Percentiles rank a stretch among this genome's conserved stretches.
Conservation (phyloP, 345 rosid species). For the Populus euphratica region DNA sequence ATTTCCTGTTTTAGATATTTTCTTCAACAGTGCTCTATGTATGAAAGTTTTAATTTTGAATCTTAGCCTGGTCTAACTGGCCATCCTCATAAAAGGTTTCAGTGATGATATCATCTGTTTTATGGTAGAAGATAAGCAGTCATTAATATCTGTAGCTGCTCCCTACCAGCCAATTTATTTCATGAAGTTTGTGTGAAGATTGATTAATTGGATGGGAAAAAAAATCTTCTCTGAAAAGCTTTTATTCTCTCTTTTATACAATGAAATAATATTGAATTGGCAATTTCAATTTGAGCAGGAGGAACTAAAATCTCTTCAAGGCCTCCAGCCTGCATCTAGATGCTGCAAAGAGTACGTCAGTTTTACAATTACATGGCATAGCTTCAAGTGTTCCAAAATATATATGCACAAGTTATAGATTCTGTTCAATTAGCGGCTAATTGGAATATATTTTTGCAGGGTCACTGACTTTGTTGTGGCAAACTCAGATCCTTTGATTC, state of each 20-base stretch:
- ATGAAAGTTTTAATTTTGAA: not conserved
- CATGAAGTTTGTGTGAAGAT: not conserved
- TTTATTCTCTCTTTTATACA: not conserved
- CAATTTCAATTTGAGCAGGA: constrained; percentile 43
- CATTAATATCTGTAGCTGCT: not conserved
- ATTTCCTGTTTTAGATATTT: not conserved
- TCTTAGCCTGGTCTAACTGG: not conserved
- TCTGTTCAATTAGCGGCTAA: not conserved
- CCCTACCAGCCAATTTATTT: not conserved
- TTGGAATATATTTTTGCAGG: constrained; percentile 23
- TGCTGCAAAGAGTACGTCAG: constrained; percentile 83
- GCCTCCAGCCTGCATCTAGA: constrained; percentile 63
- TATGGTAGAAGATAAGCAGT: not conserved
- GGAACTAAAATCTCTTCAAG: constrained; percentile 56
- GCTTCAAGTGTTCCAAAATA: constrained; percentile 2
- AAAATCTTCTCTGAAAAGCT: not conserved
- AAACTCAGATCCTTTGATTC: constrained; percentile 69
- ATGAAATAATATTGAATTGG: not conserved
- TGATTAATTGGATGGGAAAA: not conserved
- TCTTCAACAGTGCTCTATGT: no score
- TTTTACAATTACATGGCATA: not conserved
- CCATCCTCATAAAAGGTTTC: not conserved
- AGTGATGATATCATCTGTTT: not conserved
- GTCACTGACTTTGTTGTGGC: constrained; percentile 59
- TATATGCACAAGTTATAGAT: not conserved